These are phyloP conservation scores for Parasarocladium wereldwijsianum DNA, from an alignment of 2,329 filamentous ascomycete species.

Conservation along the genomic window DNA sequence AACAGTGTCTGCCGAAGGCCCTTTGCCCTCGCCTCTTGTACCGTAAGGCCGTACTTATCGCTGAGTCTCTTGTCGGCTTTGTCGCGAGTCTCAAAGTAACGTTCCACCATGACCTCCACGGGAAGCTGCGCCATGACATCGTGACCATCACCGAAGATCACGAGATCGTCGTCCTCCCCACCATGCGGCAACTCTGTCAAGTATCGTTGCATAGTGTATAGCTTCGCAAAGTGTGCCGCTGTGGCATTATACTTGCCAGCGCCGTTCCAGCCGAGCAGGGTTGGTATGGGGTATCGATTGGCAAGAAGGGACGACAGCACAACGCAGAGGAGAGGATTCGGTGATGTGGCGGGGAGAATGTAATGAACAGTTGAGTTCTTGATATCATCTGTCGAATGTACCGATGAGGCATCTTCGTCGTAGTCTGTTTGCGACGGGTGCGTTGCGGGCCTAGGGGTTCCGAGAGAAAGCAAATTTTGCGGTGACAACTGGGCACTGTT, in stretches of 20 bases:
- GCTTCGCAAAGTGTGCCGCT: conserved; percentile 23
- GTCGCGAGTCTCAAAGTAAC: conserved; percentile 42
- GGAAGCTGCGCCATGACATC: conserved; percentile 53
- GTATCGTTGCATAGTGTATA: conserved; percentile 21
- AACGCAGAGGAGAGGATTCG: conserved; percentile 23
- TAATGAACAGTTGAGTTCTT: conserved; percentile 20
- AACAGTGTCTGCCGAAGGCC: conserved; percentile 24
- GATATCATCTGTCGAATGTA: not conserved
- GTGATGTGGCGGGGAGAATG: conserved; percentile 20
- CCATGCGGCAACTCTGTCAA: conserved; percentile 13
- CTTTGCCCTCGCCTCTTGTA: conserved; percentile 14
- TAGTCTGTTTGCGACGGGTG: too few species aligned
- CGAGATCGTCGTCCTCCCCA: conserved; percentile 37
- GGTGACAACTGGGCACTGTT: too few species aligned
- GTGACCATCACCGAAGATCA: conserved; percentile 48
- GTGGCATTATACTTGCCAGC: conserved; percentile 18
- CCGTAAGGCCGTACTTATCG: conserved; percentile 28
- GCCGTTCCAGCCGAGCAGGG: conserved; percentile 23
- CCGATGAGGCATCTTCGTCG: too few species aligned
- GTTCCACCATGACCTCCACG: conserved; percentile 43
- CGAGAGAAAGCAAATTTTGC: too few species aligned
- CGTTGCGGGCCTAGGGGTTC: too few species aligned
- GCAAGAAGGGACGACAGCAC: conserved; percentile 21
- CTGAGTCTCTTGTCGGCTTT: conserved; percentile 36
- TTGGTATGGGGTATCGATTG: conserved; percentile 22